phyloP scores from a whole-genome alignment of 306 rosid genomes.

The Pyrus communis region DNA sequence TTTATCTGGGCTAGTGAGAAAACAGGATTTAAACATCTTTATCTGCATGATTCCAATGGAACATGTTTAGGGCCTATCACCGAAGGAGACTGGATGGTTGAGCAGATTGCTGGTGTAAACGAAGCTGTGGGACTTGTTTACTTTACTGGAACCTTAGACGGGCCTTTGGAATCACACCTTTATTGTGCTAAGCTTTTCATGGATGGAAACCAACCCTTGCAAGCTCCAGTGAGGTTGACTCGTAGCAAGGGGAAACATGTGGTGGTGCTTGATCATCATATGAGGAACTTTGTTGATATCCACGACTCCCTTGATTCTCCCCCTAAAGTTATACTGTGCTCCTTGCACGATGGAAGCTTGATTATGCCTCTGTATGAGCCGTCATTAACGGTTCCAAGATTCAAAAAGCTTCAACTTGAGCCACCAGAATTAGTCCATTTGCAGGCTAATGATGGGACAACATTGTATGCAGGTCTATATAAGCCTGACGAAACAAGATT shows the following conservation, averaged over 20 bases:
- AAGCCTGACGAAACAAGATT: constrained; percentile 70
- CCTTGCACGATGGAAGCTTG: constrained; percentile 70
- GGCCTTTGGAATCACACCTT: constrained; percentile 83
- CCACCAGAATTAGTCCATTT: constrained; percentile 66
- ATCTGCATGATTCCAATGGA: constrained; percentile 70
- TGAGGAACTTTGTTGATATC: constrained; percentile 67
- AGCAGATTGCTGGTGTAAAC: constrained; percentile 84
- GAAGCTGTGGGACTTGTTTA: constrained; percentile 76
- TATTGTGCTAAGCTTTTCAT: constrained; percentile 54
- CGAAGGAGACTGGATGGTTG: constrained; percentile 98
- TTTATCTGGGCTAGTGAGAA: constrained; percentile 97
- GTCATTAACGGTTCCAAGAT: constrained; percentile 43
- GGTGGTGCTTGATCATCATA: constrained; percentile 79
- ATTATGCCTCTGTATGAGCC: constrained; percentile 68
- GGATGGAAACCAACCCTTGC: constrained; percentile 48
- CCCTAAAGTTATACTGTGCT: constrained; percentile 74
- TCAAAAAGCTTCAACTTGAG: constrained; percentile 69
- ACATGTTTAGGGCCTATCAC: constrained; percentile 76
- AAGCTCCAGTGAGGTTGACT: constrained; percentile 70
- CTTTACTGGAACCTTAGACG: constrained; percentile 80
- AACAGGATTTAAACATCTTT: constrained; percentile 89
- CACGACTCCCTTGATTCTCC: constrained; percentile 73
- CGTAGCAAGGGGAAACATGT: constrained; percentile 70
- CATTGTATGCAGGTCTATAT: constrained; percentile 68
- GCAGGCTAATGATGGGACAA: constrained; percentile 56